Conservation (phyloP, 1,139 yeast genomes). For the Diutina mesorugosa region DNA sequence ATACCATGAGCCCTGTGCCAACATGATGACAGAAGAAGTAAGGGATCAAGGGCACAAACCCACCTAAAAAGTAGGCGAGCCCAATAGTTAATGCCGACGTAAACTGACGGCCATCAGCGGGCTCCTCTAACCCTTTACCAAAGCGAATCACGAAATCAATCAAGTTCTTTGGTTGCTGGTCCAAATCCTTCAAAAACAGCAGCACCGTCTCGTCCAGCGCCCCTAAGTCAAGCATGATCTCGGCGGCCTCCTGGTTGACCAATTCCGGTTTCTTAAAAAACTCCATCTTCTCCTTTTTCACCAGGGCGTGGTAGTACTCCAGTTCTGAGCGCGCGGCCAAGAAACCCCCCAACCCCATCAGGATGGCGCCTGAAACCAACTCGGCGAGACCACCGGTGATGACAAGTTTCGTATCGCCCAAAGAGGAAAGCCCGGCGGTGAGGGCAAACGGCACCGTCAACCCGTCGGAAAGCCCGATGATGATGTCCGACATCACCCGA, state of each 20-base stretch:
- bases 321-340: constrained; percentile 71
- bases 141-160: constrained; percentile 62
- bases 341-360: constrained; percentile 80
- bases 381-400: constrained; percentile 84
- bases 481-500: constrained; percentile 67
- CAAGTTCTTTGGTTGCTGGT: constrained; percentile 51
- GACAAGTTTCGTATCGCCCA: constrained; percentile 63
- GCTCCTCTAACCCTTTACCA: constrained; percentile 70
- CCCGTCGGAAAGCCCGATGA: constrained; percentile 72
- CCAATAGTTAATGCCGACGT: constrained; percentile 73
- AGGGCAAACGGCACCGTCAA: constrained; percentile 77
- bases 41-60: constrained; percentile 69
- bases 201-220: constrained; percentile 56
- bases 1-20: constrained; percentile 58
- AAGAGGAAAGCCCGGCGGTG: constrained; percentile 69
- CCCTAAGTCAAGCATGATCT: constrained; percentile 57
- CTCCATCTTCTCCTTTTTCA: constrained; percentile 53
- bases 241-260: constrained; percentile 58
- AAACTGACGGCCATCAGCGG: constrained; percentile 66
- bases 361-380: constrained; percentile 69
- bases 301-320: constrained; percentile 61
- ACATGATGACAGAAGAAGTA: constrained; percentile 69
- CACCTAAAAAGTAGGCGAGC: constrained; percentile 62
- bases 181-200: constrained; percentile 56
- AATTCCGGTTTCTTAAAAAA: constrained; percentile 53